Conservation (phyloP, 345 rosid genomes). For the Dipteronia sinensis region DNA sequence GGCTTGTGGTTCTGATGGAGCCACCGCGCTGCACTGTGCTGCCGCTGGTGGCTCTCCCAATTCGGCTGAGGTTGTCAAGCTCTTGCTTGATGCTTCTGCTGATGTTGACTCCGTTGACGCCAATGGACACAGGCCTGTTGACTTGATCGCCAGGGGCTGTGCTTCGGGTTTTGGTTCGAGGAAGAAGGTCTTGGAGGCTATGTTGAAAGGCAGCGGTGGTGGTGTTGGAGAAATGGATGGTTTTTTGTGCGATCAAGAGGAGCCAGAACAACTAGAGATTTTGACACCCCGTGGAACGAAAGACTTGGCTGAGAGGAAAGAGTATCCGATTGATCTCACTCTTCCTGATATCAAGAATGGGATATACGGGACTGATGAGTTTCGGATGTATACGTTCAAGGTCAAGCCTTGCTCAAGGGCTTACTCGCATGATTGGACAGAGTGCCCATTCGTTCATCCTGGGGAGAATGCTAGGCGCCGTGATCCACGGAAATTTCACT, state of each 20-base stretch:
- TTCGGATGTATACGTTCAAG: slow-evolving; percentile 88
- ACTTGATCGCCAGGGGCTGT: slow-evolving; percentile 45
- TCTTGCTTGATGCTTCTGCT: slow-evolving; percentile 65
- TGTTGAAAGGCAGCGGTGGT: slow-evolving; percentile 43
- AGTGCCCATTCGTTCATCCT: slow-evolving; percentile 95
- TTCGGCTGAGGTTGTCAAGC: slow-evolving; percentile 60
- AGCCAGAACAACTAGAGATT: slow-evolving; percentile 38
- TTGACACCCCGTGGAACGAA: slow-evolving; percentile 37
- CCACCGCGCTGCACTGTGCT: slow-evolving; percentile 85
- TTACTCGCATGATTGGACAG: slow-evolving; percentile 96
- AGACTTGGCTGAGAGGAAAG: slow-evolving; percentile 71
- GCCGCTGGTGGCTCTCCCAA: slow-evolving; percentile 63
- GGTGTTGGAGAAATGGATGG: slow-evolving; percentile 29
- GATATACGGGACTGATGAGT: slow-evolving; percentile 85
- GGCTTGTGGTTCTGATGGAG: slow-evolving; percentile 70
- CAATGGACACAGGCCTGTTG: slow-evolving; percentile 58
- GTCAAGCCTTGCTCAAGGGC: slow-evolving; percentile 95
- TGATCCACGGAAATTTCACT: slow-evolving; percentile 84
- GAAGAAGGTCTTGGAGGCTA: slow-evolving; percentile 56
- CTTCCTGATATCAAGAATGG: slow-evolving; percentile 88
- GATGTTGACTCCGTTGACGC: slow-evolving; percentile 62
- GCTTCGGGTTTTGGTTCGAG: slow-evolving; percentile 41
- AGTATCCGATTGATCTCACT: slow-evolving; percentile 78
- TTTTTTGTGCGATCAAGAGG: slow-evolving; percentile 33
- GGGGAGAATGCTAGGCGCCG: slow-evolving; percentile 97